Evolutionary conservation across 208 protist genomes (phyloP), one percentile per base, ranked within the genome.

Genomic region (Porcisia hertigi): DNA sequence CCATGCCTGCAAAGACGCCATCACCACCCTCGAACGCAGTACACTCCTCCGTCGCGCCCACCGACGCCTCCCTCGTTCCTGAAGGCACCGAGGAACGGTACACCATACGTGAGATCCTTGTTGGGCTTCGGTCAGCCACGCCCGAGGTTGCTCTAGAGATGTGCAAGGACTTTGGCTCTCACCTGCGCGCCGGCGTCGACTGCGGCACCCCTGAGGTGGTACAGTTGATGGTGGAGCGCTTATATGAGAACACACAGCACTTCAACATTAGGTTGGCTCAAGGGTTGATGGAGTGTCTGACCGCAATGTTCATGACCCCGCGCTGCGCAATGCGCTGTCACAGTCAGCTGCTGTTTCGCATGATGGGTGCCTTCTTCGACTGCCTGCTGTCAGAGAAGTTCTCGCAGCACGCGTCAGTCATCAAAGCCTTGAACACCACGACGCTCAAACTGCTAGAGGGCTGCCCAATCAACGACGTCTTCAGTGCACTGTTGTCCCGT

Each of bases 371-470:
- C n/a, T 85, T 97, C 49, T 97, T 96, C 71, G 89, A 95, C 71
- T 96, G 91, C 81, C 84, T 97, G 3, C 62, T 97, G 30, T 93
- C 91, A 23, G 90, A 96, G 65, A 77, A 90, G 67, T 95, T 97
- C 82, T 92, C 89, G 8, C 45, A 88, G 39, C 86, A 91, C 2
- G 88, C 93, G 73, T 55, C 72, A 16, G 86, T 94, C 49, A 87
- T 97, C 45, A 93, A 93, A 55, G 73, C 93, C n/a, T 77, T 97
- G 18, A 97, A 97, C 76, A 91, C 79, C 63, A 89, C 93, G 84
- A 93, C 89, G 41, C 85, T 97, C 20, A 88, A 80, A 66, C 64
- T 97, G 65, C 62, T 97, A 25, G 88, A 94, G 70, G 82, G 87
- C 7, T 92, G 85, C 71, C 76, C 84, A 36, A 64, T 84, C 16